Evolutionary conservation across 768 basidiomycete species (phyloP).

Genomic region (Amanita exitialis): DNA sequence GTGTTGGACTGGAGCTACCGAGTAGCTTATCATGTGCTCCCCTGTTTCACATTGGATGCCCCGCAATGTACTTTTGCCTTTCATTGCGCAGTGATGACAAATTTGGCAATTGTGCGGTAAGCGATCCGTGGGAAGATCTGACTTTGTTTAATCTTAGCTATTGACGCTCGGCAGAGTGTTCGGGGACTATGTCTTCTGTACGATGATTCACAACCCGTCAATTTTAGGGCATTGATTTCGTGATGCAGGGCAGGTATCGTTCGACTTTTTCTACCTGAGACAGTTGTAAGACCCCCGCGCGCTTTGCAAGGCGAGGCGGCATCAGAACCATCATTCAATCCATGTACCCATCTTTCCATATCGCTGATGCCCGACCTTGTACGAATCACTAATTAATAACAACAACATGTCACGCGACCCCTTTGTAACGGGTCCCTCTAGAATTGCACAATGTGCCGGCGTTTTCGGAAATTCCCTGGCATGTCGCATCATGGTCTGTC

Average conservation of each 20-base stretch:
- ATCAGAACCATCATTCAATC: background rate
- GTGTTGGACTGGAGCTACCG: background rate
- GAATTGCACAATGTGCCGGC: background rate
- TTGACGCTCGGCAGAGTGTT: background rate
- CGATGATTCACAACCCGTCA: background rate
- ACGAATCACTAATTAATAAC: background rate
- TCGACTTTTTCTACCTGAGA: background rate
- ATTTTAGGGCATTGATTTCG: background rate
- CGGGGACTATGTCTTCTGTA: background rate
- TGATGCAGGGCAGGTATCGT: background rate
- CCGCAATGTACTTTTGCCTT: background rate
- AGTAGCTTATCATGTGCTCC: constrained; percentile 1
- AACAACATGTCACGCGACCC: background rate
- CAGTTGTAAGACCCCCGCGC: background rate
- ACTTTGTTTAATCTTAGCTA: background rate
- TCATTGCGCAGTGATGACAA: background rate
- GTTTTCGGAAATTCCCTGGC: background rate
- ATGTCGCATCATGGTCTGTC: background rate
- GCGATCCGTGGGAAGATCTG: background rate
- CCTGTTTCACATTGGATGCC: background rate
- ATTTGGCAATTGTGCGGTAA: background rate
- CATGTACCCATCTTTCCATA: background rate
- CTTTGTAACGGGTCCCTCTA: background rate
- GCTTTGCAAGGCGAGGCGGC: background rate
- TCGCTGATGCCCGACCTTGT: background rate